Conservation (phyloP, 352 stramenopile species). For the Phytophthora vignae region DNA sequence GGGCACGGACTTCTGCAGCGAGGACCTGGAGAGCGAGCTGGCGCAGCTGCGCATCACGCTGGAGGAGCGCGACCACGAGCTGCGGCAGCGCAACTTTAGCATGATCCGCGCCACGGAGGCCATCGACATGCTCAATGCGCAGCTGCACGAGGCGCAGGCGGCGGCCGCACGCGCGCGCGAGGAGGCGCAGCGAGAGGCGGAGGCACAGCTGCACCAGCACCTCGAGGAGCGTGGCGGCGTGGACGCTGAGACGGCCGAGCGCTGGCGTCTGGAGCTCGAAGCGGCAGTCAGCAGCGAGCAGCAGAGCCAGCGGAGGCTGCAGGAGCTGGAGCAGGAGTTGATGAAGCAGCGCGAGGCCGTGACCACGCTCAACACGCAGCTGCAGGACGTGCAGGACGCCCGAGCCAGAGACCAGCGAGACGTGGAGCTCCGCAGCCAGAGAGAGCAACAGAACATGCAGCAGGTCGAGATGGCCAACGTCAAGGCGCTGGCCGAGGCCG, state of each 20-base stretch:
- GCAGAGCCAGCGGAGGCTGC: constrained; percentile 28
- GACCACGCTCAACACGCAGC: constrained; percentile 29
- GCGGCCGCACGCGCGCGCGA: constrained; percentile 35
- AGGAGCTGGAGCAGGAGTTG: constrained; percentile 54
- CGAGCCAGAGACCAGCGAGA: constrained; percentile 41
- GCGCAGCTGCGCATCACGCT: constrained; percentile 61
- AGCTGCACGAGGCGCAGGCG: constrained; percentile 43
- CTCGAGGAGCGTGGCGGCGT: constrained; percentile 33
- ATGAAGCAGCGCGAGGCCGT: constrained; percentile 39
- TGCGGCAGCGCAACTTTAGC: constrained; percentile 63
- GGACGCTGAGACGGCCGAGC: constrained; percentile 49
- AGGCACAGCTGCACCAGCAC: constrained; percentile 43
- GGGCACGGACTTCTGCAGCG: constrained; percentile 62
- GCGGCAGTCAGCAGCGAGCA: constrained; percentile 45
- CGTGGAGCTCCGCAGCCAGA: constrained; percentile 37
- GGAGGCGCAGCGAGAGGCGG: constrained; percentile 36
- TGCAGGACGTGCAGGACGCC: constrained; percentile 49
- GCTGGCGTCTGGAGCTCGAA: constrained; percentile 48
- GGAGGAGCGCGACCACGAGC: constrained; percentile 72
- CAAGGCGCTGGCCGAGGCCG: constrained; percentile 45
- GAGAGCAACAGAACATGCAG: constrained; percentile 52
- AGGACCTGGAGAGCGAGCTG: constrained; percentile 71
- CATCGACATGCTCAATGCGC: constrained; percentile 61
- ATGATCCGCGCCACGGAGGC: constrained; percentile 68
- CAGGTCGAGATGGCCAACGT: constrained; percentile 44